These are phyloP conservation scores for Westerdykella aurantiaca DNA, from an alignment of 2,329 filamentous ascomycete species.

Conservation along the genomic window DNA sequence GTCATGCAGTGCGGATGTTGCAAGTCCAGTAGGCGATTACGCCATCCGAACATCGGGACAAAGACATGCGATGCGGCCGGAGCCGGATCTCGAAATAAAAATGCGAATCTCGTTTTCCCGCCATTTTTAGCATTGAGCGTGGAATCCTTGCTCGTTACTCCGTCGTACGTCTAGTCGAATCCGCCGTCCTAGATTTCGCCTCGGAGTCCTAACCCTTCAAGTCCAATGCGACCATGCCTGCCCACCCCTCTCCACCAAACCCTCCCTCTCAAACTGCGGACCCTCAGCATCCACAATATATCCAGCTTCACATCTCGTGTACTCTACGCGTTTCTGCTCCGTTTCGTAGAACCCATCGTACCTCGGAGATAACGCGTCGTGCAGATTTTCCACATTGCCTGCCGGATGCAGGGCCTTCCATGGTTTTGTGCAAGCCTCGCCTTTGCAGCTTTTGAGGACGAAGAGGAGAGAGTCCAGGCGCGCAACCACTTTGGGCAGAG, in stretches of 20 bases:
- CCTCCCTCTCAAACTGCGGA: slow-evolving; percentile 24
- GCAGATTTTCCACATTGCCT: slow-evolving; percentile 47
- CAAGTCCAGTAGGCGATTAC: too few relatives aligned
- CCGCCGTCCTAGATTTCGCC: not conserved
- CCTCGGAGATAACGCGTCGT: slow-evolving; percentile 44
- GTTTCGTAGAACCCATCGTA: slow-evolving; percentile 52
- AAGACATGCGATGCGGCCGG: too few relatives aligned
- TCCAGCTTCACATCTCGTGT: slow-evolving; percentile 50
- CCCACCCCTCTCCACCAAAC: slow-evolving; percentile 4
- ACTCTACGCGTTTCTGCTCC: slow-evolving; percentile 48
- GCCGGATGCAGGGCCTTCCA: slow-evolving; percentile 54
- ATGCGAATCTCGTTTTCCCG: too few relatives aligned
- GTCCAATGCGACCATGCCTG: slow-evolving; percentile 3
- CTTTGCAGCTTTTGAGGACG: slow-evolving; percentile 57
- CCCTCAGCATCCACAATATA: slow-evolving; percentile 55
- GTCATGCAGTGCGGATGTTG: too few relatives aligned
- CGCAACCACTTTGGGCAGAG: slow-evolving; percentile 10
- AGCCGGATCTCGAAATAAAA: too few relatives aligned
- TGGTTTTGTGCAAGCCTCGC: slow-evolving; percentile 48
- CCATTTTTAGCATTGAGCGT: too few relatives aligned
- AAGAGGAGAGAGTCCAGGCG: slow-evolving; percentile 53
- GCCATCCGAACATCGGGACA: too few relatives aligned
- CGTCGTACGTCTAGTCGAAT: too few relatives aligned
- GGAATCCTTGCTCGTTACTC: too few relatives aligned
- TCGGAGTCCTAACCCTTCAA: not conserved